Conservation (phyloP, 139 green algal genomes). For the Monoraphidium neglectum region DNA sequence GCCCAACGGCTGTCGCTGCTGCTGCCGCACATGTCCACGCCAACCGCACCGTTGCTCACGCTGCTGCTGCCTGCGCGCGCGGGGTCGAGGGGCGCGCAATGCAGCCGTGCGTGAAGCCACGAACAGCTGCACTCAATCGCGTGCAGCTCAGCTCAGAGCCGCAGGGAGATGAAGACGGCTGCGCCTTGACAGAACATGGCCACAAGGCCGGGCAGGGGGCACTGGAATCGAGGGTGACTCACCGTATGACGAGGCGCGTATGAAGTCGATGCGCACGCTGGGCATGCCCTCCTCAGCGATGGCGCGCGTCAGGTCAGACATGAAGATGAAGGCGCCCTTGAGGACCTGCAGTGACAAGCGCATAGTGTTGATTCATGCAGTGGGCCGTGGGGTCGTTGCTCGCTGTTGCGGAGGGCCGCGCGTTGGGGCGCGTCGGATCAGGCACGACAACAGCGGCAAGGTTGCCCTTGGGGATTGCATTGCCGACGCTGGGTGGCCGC, state of each 20-base stretch:
- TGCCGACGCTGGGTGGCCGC: too few species aligned
- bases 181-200: too few species aligned
- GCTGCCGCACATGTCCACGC: neutral
- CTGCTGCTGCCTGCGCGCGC: neutral
- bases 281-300: conserved; percentile 24
- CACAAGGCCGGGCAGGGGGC: too few species aligned
- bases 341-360: conserved; percentile 24
- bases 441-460: too few species aligned
- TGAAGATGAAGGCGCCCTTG: conserved; percentile 35
- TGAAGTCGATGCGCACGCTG: conserved; percentile 33
- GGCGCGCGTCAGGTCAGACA: conserved; percentile 19
- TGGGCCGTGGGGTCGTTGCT: too few species aligned
- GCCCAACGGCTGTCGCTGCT: neutral
- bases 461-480: too few species aligned
- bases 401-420: neutral
- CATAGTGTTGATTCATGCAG: neutral
- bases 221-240: too few species aligned
- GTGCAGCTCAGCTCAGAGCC: too few species aligned
- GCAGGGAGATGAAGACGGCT: too few species aligned
- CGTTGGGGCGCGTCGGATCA: neutral
- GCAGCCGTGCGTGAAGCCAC: too few species aligned
- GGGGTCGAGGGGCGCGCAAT: too few species aligned
- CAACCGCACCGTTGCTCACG: neutral
- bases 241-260: conserved; percentile 24
- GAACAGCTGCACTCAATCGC: too few species aligned